Evolutionary conservation across 345 rosid species (phyloP), one percentile per base, ranked within the genome.

Genomic region (Eucalyptus shirleyi): DNA sequence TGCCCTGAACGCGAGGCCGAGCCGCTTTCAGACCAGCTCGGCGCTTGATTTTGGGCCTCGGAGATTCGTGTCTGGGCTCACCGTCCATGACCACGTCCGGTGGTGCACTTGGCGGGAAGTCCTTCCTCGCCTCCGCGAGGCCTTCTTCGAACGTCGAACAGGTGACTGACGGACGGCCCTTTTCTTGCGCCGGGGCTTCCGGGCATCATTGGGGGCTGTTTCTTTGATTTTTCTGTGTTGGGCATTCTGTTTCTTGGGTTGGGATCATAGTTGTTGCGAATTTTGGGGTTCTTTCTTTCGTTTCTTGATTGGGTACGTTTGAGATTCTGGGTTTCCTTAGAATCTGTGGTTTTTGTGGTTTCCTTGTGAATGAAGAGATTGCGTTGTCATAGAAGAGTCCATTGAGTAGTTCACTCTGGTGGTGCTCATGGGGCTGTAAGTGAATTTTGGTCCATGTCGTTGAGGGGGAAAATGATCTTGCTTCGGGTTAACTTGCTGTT

Each of bases 91-190:
- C 88, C 90, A 94, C 91, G 95, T 93, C 93, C 80, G 92, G 91
- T 86, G 92, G 90, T 87, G 87, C 56, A 44, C 45, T 86, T 88
- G 93, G 92, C 65, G 90, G 90, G 88, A 96, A 93, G 50, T 91
- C 94, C 53, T 96, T 93, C 93, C 89, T 94, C 50, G 98, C 97
- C 90, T 95, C 95, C 37, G 99, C 99, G 13, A 95, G 95, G 88
- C 96, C 93, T 88, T 93, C 94, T 72, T 88, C 90, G 26, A 56
- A 94, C 47, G 88, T 96, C 86, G 99, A 96, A 89, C 92, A 94
- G 99, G 98, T 97, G 67, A 53, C 56, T 53, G 56, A 8, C 24
- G 56, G 56, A 86, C 42, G 87, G 88, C 89, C 81, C 87, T 45
- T 47, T 86, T 88, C 49, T 72, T 72, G 82, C 1, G 40, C 82